phyloP scores from a whole-genome alignment of 805 yeast species.

The Clavispora vitiphila region DNA sequence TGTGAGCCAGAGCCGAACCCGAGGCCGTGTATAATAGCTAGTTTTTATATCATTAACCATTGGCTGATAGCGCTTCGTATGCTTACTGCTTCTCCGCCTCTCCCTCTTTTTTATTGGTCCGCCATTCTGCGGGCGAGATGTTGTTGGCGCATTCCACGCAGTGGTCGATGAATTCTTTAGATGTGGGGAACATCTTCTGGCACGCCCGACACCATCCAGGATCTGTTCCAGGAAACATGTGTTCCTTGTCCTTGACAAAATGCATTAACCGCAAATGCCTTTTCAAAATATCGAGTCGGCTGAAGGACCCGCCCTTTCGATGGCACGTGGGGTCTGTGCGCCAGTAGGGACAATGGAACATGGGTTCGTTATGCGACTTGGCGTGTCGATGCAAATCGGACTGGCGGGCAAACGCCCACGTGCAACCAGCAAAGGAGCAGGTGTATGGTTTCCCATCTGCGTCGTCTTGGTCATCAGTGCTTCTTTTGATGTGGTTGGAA shows the following conservation, averaged over 20 bases:
- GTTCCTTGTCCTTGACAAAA: conserved; percentile 46
- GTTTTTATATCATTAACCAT: background rate
- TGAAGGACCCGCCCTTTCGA: conserved; percentile 71
- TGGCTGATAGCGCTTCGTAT: background rate
- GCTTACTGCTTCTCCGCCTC: background rate
- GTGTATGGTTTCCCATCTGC: conserved; percentile 27
- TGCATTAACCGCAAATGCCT: conserved; percentile 70
- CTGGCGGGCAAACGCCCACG: conserved; percentile 66
- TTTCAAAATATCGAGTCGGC: conserved; percentile 67
- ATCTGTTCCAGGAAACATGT: conserved; percentile 30
- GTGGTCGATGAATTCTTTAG: conserved; percentile 59
- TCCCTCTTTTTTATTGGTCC: background rate
- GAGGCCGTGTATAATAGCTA: background rate
- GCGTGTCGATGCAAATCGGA: conserved; percentile 66
- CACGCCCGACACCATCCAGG: conserved; percentile 70
- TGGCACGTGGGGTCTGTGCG: conserved; percentile 65
- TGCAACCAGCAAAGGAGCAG: conserved; percentile 44
- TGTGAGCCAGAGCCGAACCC: background rate
- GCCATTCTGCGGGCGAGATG: conserved; percentile 9
- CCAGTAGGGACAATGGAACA: conserved; percentile 72
- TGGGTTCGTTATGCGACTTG: conserved; percentile 62
- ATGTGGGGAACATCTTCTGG: conserved; percentile 47
- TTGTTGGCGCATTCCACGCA: conserved; percentile 55
- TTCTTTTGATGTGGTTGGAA: background rate
- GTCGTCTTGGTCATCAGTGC: background rate